Conservation (phyloP, 2,329 filamentous ascomycete genomes). For the Diaporthe ampelina region DNA sequence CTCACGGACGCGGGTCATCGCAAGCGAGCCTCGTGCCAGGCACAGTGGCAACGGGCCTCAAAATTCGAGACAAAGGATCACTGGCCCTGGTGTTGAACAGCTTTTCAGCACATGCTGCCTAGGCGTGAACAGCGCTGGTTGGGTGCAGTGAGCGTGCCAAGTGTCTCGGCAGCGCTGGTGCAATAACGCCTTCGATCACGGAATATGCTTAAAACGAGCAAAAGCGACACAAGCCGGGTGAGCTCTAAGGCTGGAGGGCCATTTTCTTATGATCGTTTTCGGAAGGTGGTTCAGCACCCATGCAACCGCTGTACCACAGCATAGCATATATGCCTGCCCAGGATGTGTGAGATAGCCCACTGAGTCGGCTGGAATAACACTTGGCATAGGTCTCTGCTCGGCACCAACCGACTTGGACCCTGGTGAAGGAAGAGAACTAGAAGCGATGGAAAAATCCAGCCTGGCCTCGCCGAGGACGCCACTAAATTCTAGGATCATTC, state of each 20-base stretch:
- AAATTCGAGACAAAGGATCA: background rate
- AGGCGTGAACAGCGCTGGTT: background rate
- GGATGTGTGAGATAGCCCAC: background rate
- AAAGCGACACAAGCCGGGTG: conserved; percentile 16
- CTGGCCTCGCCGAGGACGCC: background rate
- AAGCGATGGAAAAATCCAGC: background rate
- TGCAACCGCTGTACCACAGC: background rate
- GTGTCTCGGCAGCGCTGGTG: conserved; percentile 27
- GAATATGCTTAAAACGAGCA: conserved; percentile 13
- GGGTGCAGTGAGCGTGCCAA: background rate
- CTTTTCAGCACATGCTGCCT: background rate
- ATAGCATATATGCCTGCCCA: background rate
- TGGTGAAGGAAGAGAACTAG: background rate
- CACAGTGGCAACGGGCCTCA: no score
- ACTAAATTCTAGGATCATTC: background rate
- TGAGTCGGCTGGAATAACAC: background rate
- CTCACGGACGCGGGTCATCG: no score
- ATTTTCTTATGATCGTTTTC: background rate
- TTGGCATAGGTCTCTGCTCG: background rate
- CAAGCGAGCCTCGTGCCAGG: background rate
- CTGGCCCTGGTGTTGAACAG: background rate
- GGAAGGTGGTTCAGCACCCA: conserved; percentile 15
- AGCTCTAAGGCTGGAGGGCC: background rate
- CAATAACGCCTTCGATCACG: conserved; percentile 28
- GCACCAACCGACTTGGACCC: background rate